Evolutionary conservation across 140 eudicot genomes (phyloP), one percentile per base, ranked within the genome.

Genomic region (Cichorium intybus): DNA sequence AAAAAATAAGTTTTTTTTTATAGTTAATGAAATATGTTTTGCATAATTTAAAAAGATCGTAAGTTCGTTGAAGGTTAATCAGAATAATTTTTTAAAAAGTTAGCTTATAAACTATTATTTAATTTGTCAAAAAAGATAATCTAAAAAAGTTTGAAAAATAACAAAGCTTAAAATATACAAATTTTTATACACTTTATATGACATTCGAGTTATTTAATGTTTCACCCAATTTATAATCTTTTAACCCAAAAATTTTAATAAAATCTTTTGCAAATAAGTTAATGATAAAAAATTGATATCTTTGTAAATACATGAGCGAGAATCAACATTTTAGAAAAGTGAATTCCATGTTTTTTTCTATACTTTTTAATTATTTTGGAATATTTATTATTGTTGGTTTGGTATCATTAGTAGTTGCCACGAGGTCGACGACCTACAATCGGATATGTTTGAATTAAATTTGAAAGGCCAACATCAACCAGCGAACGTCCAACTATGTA

Each of bases 391-490:
- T 15, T 2, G 34, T 56, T n/a, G 27, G 21, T 12, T 48, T 4
- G 17, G 14, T 18, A 22, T 70, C 28, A 48, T 58, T 58, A 21
- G 49, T 58, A 33, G 68, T 49, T 24, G 60, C 61, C 75, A 24
- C 60, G 21, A 58, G 65, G 68, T 10, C 68, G 68, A 70, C 69
- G 62, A 59, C 69, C 53, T 14, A 49, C 49, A 33, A 49, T 3
- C 10, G 62, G 24, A 60, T 33, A 24, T 49, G 57, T 15, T 18
- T 50, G 62, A 60, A 61, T 60, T 71, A 71, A 49, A 24, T 71
- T 16, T 31, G 56, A 71, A 60, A 60, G 55, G 76, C 33, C 18
- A 61, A 61, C 18, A 61, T 39, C 62, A 61, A 61, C 70, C 22
- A 35, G 41, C 62, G 3, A 35, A 22, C 31, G 6, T 39, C 18